Evolutionary conservation across 306 rosid genomes (phyloP), one percentile per base, ranked within the genome.

Genomic region (Rosa multiflora): DNA sequence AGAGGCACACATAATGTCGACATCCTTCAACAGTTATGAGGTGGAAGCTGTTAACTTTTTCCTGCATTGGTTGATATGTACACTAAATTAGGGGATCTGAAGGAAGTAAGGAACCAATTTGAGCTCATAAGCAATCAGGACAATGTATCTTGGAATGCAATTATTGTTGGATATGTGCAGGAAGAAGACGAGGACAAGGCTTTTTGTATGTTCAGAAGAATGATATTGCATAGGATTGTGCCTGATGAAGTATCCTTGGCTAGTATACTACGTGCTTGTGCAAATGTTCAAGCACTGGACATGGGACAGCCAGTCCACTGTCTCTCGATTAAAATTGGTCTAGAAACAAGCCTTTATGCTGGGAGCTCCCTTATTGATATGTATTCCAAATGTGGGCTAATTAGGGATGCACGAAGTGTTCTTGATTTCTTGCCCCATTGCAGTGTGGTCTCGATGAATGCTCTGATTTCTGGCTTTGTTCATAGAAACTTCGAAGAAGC

Each of bases 351-450:
- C 77, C 90, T 90, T 78, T 88, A 88, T 79, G 80, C 89, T 26
- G 98, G 90, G 70, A 88, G 94, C 85, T 89, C 98, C 53, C 94
- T 93, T 58, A 86, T 91, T 80, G 94, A 91, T 92, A 86, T 93
- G 92, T 93, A 93, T 23, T 23, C 26, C 26, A 23, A 23, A 23
- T 23, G 26, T 32, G 89, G 90, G 43, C 46, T 71, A 73, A 80
- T 85, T 44, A 78, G 78, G 78, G 85, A 85, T 79, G 92, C 97
- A n/a, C 77, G 15, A 2, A 82, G 85, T 76, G 83, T 88, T 66
- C 87, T 84, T 78, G 83, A 87, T 81, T 42, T 68, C 73, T 89
- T 93, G 97, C 92, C 92, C 3, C 79, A 70, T 67, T 56, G 74
- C 81, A 86, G 91, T 77, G 92, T 86, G 61, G 90, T 87, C 52